Evolutionary conservation across 352 stramenopile species (phyloP).

Genomic region (Pythium scleroteichum): DNA sequence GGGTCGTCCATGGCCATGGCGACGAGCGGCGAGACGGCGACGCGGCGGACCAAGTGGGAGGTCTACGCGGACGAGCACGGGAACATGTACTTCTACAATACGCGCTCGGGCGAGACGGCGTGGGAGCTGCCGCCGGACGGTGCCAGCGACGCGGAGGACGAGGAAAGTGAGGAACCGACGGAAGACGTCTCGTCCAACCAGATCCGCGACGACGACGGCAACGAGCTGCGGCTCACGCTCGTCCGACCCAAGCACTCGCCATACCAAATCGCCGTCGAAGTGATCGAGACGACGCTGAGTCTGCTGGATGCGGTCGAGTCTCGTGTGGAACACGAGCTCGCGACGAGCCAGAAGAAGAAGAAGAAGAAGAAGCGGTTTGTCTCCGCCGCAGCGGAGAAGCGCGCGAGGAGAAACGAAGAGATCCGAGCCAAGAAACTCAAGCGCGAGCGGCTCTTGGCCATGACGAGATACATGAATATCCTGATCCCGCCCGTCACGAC

Average conservation of each 20-base stretch:
- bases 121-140: constrained; percentile 64
- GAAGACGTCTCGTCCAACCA: constrained; percentile 22
- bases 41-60: constrained; percentile 47
- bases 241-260: constrained; percentile 25
- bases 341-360: background rate
- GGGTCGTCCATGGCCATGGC: too few species aligned
- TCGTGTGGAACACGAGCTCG: background rate
- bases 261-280: constrained; percentile 46
- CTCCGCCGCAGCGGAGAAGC: constrained; percentile 48
- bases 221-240: constrained; percentile 23
- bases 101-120: constrained; percentile 56
- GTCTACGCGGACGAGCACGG: constrained; percentile 63
- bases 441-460: constrained; percentile 31
- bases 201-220: constrained; percentile 21
- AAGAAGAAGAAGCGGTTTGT: constrained; percentile 43
- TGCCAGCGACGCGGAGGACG: constrained; percentile 24
- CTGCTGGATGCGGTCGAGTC: constrained; percentile 41
- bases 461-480: constrained; percentile 45
- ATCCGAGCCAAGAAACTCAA: constrained; percentile 46
- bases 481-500: constrained; percentile 32
- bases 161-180: background rate
- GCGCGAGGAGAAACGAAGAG: constrained; percentile 45
- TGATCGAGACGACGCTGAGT: constrained; percentile 45
- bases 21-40: background rate
- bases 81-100: constrained; percentile 82